A percentile compares a stretch with the other conserved stretches of the same genome.
phyloP scores from a whole-genome alignment of 208 protist species.

The Acanthamoeba triangularis region DNA sequence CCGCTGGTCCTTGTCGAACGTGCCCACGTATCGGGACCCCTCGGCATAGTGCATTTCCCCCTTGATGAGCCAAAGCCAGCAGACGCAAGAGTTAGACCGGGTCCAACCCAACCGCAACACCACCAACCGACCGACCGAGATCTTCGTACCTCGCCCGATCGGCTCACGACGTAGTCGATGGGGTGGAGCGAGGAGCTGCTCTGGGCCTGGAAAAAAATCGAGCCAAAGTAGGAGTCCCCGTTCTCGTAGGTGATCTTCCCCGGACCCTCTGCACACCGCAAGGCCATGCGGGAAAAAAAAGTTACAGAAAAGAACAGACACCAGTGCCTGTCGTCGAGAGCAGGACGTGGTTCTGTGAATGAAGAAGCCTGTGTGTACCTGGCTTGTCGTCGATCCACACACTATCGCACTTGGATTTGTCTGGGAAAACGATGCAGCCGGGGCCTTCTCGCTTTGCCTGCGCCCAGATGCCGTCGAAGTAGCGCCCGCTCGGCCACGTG shows the following conservation, averaged over 20 bases:
- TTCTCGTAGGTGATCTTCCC: constrained; percentile 31
- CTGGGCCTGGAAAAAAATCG: not conserved
- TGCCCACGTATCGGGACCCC: constrained; percentile 16
- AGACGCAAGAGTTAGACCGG: not conserved
- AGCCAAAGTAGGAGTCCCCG: constrained; percentile 12
- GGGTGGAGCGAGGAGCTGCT: not conserved
- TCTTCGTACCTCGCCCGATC: constrained; percentile 9
- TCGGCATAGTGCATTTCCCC: constrained; percentile 34
- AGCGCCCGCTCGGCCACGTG: constrained; percentile 54
- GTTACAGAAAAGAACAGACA: not conserved
- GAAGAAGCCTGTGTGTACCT: not conserved
- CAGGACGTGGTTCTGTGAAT: not conserved
- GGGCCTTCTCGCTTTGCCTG: constrained; percentile 38
- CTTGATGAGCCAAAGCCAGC: not conserved
- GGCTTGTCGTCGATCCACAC: constrained; percentile 6
- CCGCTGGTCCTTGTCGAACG: constrained; percentile 33
- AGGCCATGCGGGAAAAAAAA: not conserved
- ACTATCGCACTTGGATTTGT: constrained; percentile 21
- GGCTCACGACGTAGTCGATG: constrained; percentile 1
- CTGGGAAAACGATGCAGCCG: not conserved
- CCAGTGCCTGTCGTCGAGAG: not conserved
- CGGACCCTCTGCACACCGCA: not conserved
- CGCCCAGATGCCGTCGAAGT: constrained; percentile 23
- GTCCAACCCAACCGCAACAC: not conserved
- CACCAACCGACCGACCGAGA: not conserved